A percentile compares a stretch with the other conserved stretches of the same genome.
Evolutionary conservation across 1,139 yeast species (phyloP).

Genomic region (Saccharomyces hybrid): DNA sequence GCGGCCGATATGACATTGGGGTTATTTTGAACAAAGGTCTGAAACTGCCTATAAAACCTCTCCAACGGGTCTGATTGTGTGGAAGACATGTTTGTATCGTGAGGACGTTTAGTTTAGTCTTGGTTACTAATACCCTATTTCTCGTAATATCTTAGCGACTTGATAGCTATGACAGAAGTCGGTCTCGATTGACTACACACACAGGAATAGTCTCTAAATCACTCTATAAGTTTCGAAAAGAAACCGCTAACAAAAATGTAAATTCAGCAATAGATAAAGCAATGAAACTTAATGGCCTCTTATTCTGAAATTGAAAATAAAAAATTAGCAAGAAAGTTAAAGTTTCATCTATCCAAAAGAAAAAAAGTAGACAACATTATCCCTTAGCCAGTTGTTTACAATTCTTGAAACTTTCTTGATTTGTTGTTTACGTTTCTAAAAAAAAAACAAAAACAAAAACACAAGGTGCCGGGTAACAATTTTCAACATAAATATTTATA

Average conservation of each 20-base stretch:
- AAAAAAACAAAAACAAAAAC: neutral
- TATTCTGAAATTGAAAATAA: neutral
- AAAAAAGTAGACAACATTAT: neutral
- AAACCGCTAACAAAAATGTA: neutral
- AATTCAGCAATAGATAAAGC: neutral
- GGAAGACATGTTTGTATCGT: neutral
- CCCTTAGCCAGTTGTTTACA: neutral
- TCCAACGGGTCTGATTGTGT: constrained; percentile 28
- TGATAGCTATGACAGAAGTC: neutral
- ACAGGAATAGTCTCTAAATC: neutral
- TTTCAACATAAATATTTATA: too few relatives aligned
- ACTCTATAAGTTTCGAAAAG: neutral
- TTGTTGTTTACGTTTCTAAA: neutral
- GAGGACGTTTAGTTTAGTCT: neutral
- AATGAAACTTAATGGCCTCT: neutral
- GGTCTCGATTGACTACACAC: neutral
- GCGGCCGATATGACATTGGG: constrained; percentile 47
- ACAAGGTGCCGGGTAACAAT: neutral
- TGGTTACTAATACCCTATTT: neutral
- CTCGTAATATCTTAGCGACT: neutral
- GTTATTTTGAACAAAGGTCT: constrained; percentile 44
- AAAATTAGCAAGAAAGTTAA: neutral
- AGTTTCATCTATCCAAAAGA: neutral
- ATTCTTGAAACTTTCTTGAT: neutral
- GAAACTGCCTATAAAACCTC: constrained; percentile 40